Evolutionary conservation across 805 yeast genomes (phyloP).

Genomic region (Jamesozyma hellenica): DNA sequence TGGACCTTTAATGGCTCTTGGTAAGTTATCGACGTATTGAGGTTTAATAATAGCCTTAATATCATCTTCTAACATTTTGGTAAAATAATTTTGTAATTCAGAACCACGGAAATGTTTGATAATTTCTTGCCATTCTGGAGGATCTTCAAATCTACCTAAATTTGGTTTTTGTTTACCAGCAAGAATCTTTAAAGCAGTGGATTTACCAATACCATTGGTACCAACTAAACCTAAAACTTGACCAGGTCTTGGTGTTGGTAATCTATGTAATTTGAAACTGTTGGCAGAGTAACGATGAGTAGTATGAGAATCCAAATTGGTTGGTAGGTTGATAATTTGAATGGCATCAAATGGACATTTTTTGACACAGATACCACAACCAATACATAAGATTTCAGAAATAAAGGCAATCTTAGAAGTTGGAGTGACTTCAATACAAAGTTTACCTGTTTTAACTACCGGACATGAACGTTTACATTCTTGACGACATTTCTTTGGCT

Average conservation of each 20-base stretch:
- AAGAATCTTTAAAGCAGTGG: constrained; percentile 90
- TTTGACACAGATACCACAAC: constrained; percentile 99
- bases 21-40: constrained; percentile 95
- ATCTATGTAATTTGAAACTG: constrained; percentile 91
- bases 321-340: constrained; percentile 89
- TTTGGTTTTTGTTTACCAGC: constrained; percentile 98
- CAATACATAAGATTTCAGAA: constrained; percentile 89
- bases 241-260: constrained; percentile 98
- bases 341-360: constrained; percentile 98
- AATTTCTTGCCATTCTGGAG: constrained; percentile 96
- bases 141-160: constrained; percentile 85
- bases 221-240: constrained; percentile 97
- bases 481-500: constrained; percentile 97
- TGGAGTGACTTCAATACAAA: constrained; percentile 94
- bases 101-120: constrained; percentile 89
- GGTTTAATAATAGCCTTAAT: constrained; percentile 97
- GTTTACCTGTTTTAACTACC: constrained; percentile 93
- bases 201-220: constrained; percentile 97
- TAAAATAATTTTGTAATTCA: constrained; percentile 91
- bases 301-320: constrained; percentile 83
- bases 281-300: constrained; percentile 97
- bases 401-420: constrained; percentile 87
- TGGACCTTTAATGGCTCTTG: constrained; percentile 90
- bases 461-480: constrained; percentile 97
- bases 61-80: constrained; percentile 85